These are phyloP conservation scores for Naganishia cerealis DNA, from an alignment of 1,284 basidiomycete species.

Conservation along the genomic window DNA sequence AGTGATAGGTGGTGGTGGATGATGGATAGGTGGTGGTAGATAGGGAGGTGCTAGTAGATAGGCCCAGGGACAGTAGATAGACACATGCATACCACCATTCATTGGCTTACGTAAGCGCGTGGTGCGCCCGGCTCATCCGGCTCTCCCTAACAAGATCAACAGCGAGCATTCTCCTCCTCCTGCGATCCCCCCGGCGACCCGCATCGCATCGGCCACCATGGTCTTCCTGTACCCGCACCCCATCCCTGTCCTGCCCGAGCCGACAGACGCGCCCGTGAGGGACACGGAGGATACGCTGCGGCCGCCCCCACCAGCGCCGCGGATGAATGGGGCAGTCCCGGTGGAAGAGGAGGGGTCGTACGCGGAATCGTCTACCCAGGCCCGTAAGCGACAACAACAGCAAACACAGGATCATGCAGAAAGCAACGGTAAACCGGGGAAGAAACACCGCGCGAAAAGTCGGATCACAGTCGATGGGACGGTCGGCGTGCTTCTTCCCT, in stretches of 20 bases:
- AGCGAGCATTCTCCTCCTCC: no score
- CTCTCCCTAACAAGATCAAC: no score
- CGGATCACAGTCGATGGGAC: constrained; percentile 1
- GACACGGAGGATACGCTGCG: neutral
- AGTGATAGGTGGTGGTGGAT: neutral
- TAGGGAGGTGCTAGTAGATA: no score
- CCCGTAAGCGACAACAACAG: neutral
- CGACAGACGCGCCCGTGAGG: neutral
- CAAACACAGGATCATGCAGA: neutral
- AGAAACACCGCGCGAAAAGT: neutral
- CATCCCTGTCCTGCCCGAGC: neutral
- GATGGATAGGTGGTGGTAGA: neutral
- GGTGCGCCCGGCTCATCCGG: no score
- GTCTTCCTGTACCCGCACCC: constrained; percentile 23
- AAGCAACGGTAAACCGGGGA: neutral
- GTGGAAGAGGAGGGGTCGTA: neutral
- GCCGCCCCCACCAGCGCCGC: no score
- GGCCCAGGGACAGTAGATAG: no score
- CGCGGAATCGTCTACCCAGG: neutral
- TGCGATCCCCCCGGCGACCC: no score
- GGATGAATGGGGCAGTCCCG: neutral
- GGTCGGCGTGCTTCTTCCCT: constrained; percentile 4
- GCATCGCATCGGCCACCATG: neutral
- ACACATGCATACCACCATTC: no score
- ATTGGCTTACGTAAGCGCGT: no score